Percentiles rank a stretch among this genome's conserved stretches.
Conservation (phyloP, 306 rosid genomes). For the Inga laurina region DNA sequence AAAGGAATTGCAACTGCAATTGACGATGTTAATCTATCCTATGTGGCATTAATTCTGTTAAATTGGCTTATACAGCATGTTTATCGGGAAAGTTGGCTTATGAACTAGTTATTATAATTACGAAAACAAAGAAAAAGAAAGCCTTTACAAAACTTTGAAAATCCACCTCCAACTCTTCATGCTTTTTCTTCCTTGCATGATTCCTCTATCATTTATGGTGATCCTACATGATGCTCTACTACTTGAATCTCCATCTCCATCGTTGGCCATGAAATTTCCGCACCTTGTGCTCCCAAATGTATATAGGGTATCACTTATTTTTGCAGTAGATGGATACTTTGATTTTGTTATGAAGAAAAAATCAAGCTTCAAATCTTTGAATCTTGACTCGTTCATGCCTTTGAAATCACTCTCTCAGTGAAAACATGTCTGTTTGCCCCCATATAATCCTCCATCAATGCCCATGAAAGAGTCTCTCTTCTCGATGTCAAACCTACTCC, state of each 20-base stretch:
- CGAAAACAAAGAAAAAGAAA: no score
- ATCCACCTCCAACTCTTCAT: slow-evolving; percentile 89
- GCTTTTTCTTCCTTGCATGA: slow-evolving; percentile 71
- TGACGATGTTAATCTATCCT: no score
- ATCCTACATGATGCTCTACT: slow-evolving; percentile 88
- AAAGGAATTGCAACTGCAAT: no score
- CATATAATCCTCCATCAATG: slow-evolving; percentile 43
- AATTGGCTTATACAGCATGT: no score
- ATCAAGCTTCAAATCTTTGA: slow-evolving; percentile 89
- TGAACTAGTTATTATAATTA: no score
- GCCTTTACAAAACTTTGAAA: slow-evolving; percentile 31
- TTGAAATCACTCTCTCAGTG: slow-evolving; percentile 88
- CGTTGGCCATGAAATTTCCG: slow-evolving; percentile 45
- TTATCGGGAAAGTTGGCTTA: no score
- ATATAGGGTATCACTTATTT: slow-evolving; percentile 47
- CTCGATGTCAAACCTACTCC: slow-evolving; percentile 69
- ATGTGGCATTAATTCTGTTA: no score
- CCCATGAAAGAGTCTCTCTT: slow-evolving; percentile 37
- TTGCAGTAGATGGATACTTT: slow-evolving; percentile 42
- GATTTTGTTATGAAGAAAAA: slow-evolving; percentile 62
- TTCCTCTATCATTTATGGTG: slow-evolving; percentile 77
- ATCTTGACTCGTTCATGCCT: slow-evolving; percentile 83
- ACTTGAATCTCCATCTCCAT: slow-evolving; percentile 46
- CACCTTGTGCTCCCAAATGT: slow-evolving; percentile 68
- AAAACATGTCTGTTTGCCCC: slow-evolving; percentile 68